Percentiles rank a stretch among this genome's conserved stretches.
These are phyloP conservation scores for Thermothelomyces thermophilus DNA, from an alignment of 2,329 filamentous ascomycete genomes.

Conservation along the genomic window DNA sequence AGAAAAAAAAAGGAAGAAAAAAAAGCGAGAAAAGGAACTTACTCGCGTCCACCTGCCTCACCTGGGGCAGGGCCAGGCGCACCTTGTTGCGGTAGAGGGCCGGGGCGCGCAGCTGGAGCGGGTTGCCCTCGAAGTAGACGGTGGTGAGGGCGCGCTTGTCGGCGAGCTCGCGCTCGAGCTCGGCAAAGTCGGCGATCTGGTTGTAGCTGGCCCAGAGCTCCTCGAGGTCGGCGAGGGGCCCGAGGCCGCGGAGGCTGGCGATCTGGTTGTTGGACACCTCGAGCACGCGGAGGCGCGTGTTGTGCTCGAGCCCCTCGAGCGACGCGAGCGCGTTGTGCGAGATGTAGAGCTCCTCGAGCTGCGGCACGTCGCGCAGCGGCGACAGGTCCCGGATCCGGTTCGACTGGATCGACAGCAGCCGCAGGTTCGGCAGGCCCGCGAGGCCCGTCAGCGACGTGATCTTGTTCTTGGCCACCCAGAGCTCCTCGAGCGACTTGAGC, in stretches of 20 bases:
- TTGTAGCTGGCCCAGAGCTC: conserved; percentile 96
- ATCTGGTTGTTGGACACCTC: conserved; percentile 90
- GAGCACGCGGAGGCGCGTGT: conserved; percentile 64
- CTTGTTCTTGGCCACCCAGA: conserved; percentile 97
- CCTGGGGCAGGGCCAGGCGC: conserved; percentile 73
- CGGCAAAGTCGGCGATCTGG: conserved; percentile 67
- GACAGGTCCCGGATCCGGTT: conserved; percentile 79
- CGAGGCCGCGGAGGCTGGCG: conserved; percentile 64
- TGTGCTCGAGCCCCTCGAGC: conserved; percentile 64
- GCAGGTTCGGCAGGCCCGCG: conserved; percentile 66
- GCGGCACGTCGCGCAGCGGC: conserved; percentile 65
- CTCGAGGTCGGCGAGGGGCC: conserved; percentile 63
- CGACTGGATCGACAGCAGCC: conserved; percentile 88
- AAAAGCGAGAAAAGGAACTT: conserved; percentile 40
- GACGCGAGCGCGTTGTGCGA: conserved; percentile 86
- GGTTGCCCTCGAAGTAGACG: conserved; percentile 95
- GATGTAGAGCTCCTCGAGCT: conserved; percentile 89
- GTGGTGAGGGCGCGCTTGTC: conserved; percentile 78
- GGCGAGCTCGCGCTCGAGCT: conserved; percentile 68
- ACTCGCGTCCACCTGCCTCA: conserved; percentile 96
- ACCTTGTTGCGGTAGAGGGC: conserved; percentile 93
- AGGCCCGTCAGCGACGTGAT: conserved; percentile 78
- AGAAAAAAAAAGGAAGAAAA: background rate
- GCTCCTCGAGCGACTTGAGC: conserved; percentile 70
- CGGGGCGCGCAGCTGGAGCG: conserved; percentile 71